Conservation (phyloP, 495 filamentous ascomycete genomes). For the Lepidopterella palustris region DNA sequence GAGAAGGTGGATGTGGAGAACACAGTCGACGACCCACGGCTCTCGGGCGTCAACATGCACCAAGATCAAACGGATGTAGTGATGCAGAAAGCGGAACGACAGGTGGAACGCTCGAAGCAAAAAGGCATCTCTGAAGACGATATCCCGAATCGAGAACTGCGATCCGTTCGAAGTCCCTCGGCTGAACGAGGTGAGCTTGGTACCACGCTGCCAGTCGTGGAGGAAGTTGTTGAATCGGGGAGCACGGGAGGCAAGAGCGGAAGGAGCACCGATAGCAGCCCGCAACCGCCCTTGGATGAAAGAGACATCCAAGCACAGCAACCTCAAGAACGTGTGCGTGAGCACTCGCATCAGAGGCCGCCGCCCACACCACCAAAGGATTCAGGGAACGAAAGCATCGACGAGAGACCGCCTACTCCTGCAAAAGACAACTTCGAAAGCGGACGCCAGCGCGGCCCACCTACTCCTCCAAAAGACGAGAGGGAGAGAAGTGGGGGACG, state of each 20-base stretch:
- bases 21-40: slow-evolving; percentile 26
- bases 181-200: slow-evolving; percentile 53
- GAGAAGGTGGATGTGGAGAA: slow-evolving; percentile 38
- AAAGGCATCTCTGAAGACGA: slow-evolving; percentile 50
- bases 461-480: slow-evolving; percentile 35
- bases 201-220: slow-evolving; percentile 80
- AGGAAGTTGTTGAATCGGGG: slow-evolving; percentile 77
- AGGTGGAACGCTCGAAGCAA: slow-evolving; percentile 41
- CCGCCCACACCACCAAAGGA: slow-evolving; percentile 38
- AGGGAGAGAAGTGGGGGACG: slow-evolving; percentile 19
- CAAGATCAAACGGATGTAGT: slow-evolving; percentile 47
- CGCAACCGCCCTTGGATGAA: slow-evolving; percentile 12
- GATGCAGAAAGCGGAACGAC: slow-evolving; percentile 46
- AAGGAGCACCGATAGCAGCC: slow-evolving; percentile 24
- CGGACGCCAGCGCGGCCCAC: slow-evolving; percentile 22
- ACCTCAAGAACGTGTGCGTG: slow-evolving; percentile 8
- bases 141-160: slow-evolving; percentile 45
- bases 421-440: slow-evolving; percentile 24
- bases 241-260: slow-evolving; percentile 57
- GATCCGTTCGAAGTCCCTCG: slow-evolving; percentile 46
- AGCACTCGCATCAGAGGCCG: slow-evolving; percentile 17
- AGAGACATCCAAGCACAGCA: slow-evolving; percentile 9
- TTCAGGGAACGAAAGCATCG: slow-evolving; percentile 7
- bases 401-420: slow-evolving; percentile 30
- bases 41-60: slow-evolving; percentile 39